Evolutionary conservation across 2,329 filamentous ascomycete species (phyloP).

Genomic region (Aspergillus viridinutans): DNA sequence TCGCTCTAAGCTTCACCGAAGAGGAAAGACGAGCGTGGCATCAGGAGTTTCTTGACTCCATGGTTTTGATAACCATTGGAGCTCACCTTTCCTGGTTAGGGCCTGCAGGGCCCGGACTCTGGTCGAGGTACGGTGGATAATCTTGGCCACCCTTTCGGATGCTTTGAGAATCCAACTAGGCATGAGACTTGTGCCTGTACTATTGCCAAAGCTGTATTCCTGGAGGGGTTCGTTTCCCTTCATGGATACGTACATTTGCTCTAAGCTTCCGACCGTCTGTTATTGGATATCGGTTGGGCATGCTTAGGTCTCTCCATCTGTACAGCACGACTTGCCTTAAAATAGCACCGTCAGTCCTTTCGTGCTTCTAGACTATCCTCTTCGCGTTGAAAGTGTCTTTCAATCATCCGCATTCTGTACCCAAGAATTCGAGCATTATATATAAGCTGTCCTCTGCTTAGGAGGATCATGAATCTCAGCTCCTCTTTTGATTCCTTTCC

Average conservation of each 20-base stretch:
- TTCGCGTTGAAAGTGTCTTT: slow-evolving; percentile 2
- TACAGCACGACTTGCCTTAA: not conserved
- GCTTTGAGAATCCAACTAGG: slow-evolving; percentile 1
- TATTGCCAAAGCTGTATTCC: slow-evolving; percentile 11
- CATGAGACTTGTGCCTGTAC: slow-evolving; percentile 15
- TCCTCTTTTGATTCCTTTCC: not conserved
- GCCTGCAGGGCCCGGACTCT: slow-evolving; percentile 8
- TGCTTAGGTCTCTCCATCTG: slow-evolving; percentile 4
- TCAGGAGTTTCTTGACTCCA: slow-evolving; percentile 9
- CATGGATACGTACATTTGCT: slow-evolving; percentile 6
- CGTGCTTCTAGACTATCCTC: not conserved
- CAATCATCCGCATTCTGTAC: not conserved
- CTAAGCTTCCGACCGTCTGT: slow-evolving; percentile 9
- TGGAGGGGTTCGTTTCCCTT: slow-evolving; percentile 9
- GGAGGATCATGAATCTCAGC: not conserved
- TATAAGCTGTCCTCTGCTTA: not conserved
- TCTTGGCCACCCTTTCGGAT: slow-evolving; percentile 7
- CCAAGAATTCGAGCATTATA: slow-evolving; percentile 7
- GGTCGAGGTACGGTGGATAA: slow-evolving; percentile 8
- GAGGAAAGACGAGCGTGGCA: slow-evolving; percentile 6
- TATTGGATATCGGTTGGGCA: slow-evolving; percentile 17
- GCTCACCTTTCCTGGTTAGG: slow-evolving; percentile 5
- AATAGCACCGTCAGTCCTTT: not conserved
- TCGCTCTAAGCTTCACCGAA: slow-evolving; percentile 18
- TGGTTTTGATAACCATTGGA: not conserved